Percentiles rank a stretch among this genome's conserved stretches.
phyloP scores from a whole-genome alignment of 768 basidiomycete species.

The Boletus coccyginus region DNA sequence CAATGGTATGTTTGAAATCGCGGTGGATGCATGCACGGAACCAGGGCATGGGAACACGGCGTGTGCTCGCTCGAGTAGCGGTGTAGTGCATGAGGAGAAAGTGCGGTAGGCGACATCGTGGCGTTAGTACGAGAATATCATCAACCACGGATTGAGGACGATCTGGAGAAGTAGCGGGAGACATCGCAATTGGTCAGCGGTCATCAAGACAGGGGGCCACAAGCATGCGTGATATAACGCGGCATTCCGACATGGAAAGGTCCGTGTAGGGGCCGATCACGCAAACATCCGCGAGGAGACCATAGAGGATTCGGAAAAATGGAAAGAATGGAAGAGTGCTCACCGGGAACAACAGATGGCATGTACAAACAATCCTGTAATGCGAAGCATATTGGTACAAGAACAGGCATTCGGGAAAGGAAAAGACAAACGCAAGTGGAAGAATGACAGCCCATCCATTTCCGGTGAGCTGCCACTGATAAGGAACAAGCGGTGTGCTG shows the following conservation, averaged over 20 bases:
- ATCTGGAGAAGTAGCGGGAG: slow-evolving; percentile 41
- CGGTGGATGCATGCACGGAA: not conserved
- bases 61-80: not conserved
- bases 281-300: not conserved
- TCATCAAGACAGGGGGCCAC: not conserved
- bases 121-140: slow-evolving; percentile 69
- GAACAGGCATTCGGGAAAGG: not conserved
- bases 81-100: slow-evolving; percentile 6
- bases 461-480: slow-evolving; percentile 60
- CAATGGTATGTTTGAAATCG: not conserved
- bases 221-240: not conserved
- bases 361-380: slow-evolving; percentile 53
- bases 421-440: slow-evolving; percentile 60
- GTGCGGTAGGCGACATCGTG: slow-evolving; percentile 4
- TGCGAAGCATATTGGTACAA: not conserved
- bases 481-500: slow-evolving; percentile 50
- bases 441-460: slow-evolving; percentile 71
- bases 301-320: not conserved
- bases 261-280: slow-evolving; percentile 14
- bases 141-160: slow-evolving; percentile 85
- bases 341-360: slow-evolving; percentile 77
- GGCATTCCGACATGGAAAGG: slow-evolving; percentile 20
- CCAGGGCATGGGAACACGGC: not conserved
- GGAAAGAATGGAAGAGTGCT: slow-evolving; percentile 29
- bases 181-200: slow-evolving; percentile 15